Evolutionary conservation across 192 early-diverging fungal species (phyloP).

Genomic region (Lobosporangium transversale): DNA sequence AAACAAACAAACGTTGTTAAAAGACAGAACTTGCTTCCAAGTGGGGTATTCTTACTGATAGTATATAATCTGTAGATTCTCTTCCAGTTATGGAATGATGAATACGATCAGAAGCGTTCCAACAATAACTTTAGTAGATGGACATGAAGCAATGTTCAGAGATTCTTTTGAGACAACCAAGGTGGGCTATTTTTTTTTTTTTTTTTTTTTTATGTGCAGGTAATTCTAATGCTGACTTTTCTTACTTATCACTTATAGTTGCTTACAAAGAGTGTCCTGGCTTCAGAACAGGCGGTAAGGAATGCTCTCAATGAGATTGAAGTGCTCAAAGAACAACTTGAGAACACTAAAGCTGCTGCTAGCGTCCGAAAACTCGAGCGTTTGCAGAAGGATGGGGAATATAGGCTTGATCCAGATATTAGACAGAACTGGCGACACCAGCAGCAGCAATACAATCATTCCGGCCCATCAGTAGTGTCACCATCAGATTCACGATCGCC

Average conservation of each 20-base stretch:
- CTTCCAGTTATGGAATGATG: slow-evolving; percentile 34
- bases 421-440: slow-evolving; percentile 4
- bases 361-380: slow-evolving; percentile 3
- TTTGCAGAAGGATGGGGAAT: background rate
- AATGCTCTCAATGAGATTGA: slow-evolving; percentile 36
- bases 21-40: background rate
- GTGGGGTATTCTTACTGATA: no score
- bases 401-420: background rate
- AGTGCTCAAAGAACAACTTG: slow-evolving; percentile 18
- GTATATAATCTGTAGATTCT: no score
- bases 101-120: slow-evolving; percentile 24
- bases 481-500: slow-evolving; percentile 3
- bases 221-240: no score
- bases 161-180: slow-evolving; percentile 41
- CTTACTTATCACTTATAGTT: no score
- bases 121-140: slow-evolving; percentile 25
- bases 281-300: slow-evolving; percentile 22
- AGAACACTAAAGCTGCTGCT: slow-evolving; percentile 11
- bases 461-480: background rate
- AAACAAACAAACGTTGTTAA: no score
- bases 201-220: no score
- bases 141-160: slow-evolving; percentile 49
- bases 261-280: slow-evolving; percentile 23
- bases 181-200: slow-evolving; percentile 14
- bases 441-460: slow-evolving; percentile 4